Percentiles rank a stretch among this genome's conserved stretches.
These are phyloP conservation scores for Fusarium torreyae DNA, from an alignment of 2,329 filamentous ascomycete genomes.

Conservation along the genomic window DNA sequence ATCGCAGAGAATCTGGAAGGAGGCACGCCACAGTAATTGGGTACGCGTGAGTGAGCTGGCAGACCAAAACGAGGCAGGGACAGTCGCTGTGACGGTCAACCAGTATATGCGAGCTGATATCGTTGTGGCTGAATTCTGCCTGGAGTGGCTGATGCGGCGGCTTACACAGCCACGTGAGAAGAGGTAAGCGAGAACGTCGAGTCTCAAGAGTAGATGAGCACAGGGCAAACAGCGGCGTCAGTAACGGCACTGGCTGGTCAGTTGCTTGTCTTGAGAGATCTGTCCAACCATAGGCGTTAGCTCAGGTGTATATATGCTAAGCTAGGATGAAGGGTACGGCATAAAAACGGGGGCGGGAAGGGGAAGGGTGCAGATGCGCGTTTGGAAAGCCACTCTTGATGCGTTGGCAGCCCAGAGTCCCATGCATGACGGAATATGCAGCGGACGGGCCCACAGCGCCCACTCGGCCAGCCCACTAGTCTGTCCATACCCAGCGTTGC, in stretches of 20 bases:
- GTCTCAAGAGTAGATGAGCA: conserved; percentile 25
- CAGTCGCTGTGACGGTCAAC: conserved; percentile 65
- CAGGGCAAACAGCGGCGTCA: conserved; percentile 39
- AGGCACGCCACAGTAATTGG: conserved; percentile 69
- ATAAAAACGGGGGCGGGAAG: conserved; percentile 44
- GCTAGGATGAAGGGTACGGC: conserved; percentile 45
- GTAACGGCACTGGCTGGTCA: conserved; percentile 46
- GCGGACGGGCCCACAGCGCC: conserved; percentile 49
- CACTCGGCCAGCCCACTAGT: conserved; percentile 44
- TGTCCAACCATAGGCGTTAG: conserved; percentile 58
- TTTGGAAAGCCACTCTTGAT: conserved; percentile 55
- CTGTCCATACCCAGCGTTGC: conserved; percentile 22
- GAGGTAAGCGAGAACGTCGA: conserved; percentile 34
- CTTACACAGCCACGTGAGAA: conserved; percentile 62
- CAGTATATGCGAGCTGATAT: conserved; percentile 73
- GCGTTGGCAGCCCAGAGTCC: conserved; percentile 54
- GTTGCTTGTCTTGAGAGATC: conserved; percentile 49
- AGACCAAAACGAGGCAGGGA: conserved; percentile 64
- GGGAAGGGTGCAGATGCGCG: conserved; percentile 49
- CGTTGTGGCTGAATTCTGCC: conserved; percentile 58
- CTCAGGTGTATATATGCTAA: conserved; percentile 52
- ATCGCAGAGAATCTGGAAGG: conserved; percentile 62
- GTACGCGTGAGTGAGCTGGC: conserved; percentile 75
- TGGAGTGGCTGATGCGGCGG: conserved; percentile 52
- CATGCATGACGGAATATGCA: conserved; percentile 75